Base-by-base conservation (phyloP, 2,329 filamentous ascomycete genomes). In the Aurifilum marmelostoma region DNA sequence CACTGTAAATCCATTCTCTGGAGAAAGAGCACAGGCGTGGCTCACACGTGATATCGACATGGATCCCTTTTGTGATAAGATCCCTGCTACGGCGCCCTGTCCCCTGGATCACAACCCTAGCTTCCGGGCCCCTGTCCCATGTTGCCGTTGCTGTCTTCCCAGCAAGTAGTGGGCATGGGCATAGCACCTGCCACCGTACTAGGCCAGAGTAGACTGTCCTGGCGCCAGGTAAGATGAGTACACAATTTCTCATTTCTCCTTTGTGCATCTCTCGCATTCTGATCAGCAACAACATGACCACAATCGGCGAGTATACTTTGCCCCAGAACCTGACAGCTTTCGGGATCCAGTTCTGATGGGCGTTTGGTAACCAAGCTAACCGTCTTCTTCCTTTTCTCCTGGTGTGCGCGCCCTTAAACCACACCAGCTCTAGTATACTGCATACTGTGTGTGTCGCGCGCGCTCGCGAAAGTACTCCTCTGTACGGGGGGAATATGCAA, bases 1-100 rank as follows among this genome's bases (percentile, higher is more conserved):
- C 43, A 7, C 27, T 56, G 52, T n/a, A 32, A 47, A 47, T 41
- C 39, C 39, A 52, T 29, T 11, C 50, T 27, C 7, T 9, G 2
- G 24, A 47, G 21, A 47, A 47, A 47, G 52, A 29, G 27, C 24
- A 54, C 50, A 54, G 24, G 29, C 50, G 16, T 54, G 24, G 24
- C 50, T 27, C 24, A 63, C 60, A 63, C 60, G 60, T 63, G 60
- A 63, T 47, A 14, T 47, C 16, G 39, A 29, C 60, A 63, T 24
- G 60, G 60, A 32, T 47, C 4, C n/a, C 21, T n/a, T 27, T 14
- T 14, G n/a, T 27, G 39, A 34, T 21, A 16, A 18, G 14, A 63
- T 34, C 41, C 61, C 41, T 34, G 61, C 39, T 21, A 43, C 61
- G 39, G 34, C 18, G 41, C 56, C 56, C 32, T n/a, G 29, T 37